Base-by-base conservation (phyloP, 2,329 filamentous ascomycete genomes). In the Triangularia setosa region DNA sequence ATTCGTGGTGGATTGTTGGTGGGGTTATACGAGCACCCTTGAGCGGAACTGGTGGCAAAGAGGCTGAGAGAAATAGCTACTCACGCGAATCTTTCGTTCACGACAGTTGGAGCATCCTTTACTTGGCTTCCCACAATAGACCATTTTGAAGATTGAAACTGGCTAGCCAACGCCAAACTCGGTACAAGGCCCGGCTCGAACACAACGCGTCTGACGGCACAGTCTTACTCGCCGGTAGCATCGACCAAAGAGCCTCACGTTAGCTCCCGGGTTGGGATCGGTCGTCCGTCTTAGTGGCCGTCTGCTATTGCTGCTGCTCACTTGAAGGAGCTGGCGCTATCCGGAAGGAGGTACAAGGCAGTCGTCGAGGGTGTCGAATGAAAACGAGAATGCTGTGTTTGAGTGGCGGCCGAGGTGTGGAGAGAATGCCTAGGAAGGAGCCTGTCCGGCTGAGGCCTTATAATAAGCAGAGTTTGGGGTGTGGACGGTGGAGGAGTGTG, bases 51-150 rank as follows among this genome's bases (percentile, higher is more conserved):
- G 28, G 48, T 25, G 40, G 54, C 23, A 23, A 21, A 27, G 30
- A 27, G 44, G 57, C 58, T 21, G 55, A 59, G 35, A 60, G 52
- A 61, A 59, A 63, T 61, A 9, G 58, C 16, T 61, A 80, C 83
- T 76, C 75, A 84, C 83, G 64, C 81, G 80, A 65, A 84, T 83
- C 73, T 85, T 86, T 69, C 83, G 80, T 70, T 82, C 79, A 67
- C 83, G 79, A 69, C 83, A 86, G 67, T 77, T 81, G 68, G 81
- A 83, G 73, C 83, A 86, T 48, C 82, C 83, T 71, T 83, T 83
- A 40, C 83, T 85, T 53, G 83, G 83, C 69, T 84, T 84, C 4
- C 83, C 83, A 68, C 83, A 85, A 70, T 84, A 86, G 5, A 85
- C 83, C 83, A 86, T 85, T 62, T 60, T 71, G 28, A 25, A 27